phyloP scores from a whole-genome alignment of 495 filamentous ascomycete species.

The Hyphodiscus hymeniophilus region DNA sequence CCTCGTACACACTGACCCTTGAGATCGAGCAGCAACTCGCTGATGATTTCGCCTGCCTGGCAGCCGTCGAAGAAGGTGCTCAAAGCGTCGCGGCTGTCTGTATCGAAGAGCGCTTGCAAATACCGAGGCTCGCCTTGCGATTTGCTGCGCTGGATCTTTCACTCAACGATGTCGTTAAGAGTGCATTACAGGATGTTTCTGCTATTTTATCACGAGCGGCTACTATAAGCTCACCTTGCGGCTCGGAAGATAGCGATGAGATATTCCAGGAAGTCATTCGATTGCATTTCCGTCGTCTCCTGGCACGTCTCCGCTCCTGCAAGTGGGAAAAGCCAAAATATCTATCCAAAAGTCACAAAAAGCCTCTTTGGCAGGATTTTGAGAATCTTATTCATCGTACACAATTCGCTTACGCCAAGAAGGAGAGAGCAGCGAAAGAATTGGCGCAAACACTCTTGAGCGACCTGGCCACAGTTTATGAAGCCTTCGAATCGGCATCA shows the following conservation, averaged over 20 bases:
- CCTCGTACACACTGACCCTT: background rate
- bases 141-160: conserved; percentile 8
- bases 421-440: background rate
- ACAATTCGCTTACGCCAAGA: conserved; percentile 5
- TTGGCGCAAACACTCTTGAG: background rate
- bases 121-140: background rate
- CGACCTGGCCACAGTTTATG: background rate
- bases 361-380: conserved; percentile 12
- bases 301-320: conserved; percentile 4
- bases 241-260: background rate
- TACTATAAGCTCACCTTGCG: too few relatives aligned
- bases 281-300: conserved; percentile 3
- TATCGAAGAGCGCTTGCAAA: conserved; percentile 1
- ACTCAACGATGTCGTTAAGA: background rate
- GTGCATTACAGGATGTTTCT: background rate
- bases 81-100: conserved; percentile 13
- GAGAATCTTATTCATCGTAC: conserved; percentile 4
- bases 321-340: conserved; percentile 13
- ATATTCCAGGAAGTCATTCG: conserved; percentile 1
- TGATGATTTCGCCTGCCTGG: conserved; percentile 11
- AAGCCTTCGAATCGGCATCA: background rate
- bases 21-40: conserved; percentile 8
- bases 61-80: conserved; percentile 5
- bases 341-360: conserved; percentile 12
- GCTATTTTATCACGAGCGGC: background rate